phyloP scores from a whole-genome alignment of 1,284 basidiomycete genomes.

The Apiotrichum veenhuisii region DNA sequence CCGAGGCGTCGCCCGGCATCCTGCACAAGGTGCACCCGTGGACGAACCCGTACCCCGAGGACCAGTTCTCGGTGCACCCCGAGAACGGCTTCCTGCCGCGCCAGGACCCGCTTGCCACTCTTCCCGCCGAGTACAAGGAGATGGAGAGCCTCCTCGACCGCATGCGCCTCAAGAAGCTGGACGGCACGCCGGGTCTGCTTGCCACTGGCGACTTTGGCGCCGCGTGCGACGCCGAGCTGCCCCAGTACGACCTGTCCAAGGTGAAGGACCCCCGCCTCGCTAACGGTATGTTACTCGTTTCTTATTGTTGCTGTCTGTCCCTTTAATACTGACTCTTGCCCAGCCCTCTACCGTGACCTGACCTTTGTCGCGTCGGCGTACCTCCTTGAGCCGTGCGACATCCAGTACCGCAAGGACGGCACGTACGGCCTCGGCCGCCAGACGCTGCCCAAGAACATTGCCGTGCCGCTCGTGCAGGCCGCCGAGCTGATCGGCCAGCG shows the following conservation, averaged over 20 bases:
- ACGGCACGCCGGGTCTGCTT: slow-evolving; percentile 16
- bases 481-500: slow-evolving; percentile 21
- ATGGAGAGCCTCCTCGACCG: slow-evolving; percentile 19
- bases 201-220: slow-evolving; percentile 17
- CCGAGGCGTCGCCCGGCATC: slow-evolving; percentile 1
- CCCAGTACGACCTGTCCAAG: slow-evolving; percentile 18
- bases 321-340: neutral
- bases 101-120: slow-evolving; percentile 13
- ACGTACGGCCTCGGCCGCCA: slow-evolving; percentile 22
- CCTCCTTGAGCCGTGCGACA: slow-evolving; percentile 23
- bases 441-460: slow-evolving; percentile 20
- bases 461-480: slow-evolving; percentile 16
- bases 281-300: slow-evolving; percentile 7
- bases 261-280: slow-evolving; percentile 13
- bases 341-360: slow-evolving; percentile 24
- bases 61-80: slow-evolving; percentile 15
- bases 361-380: slow-evolving; percentile 19
- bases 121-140: slow-evolving; percentile 19
- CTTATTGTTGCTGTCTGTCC: no score
- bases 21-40: slow-evolving; percentile 1
- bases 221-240: slow-evolving; percentile 15
- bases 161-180: slow-evolving; percentile 16
- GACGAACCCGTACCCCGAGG: slow-evolving; percentile 17
- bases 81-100: slow-evolving; percentile 20
- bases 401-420: slow-evolving; percentile 18